phyloP scores from a whole-genome alignment of 176 grass and related monocot species.

The Triticum dicoccoides region DNA sequence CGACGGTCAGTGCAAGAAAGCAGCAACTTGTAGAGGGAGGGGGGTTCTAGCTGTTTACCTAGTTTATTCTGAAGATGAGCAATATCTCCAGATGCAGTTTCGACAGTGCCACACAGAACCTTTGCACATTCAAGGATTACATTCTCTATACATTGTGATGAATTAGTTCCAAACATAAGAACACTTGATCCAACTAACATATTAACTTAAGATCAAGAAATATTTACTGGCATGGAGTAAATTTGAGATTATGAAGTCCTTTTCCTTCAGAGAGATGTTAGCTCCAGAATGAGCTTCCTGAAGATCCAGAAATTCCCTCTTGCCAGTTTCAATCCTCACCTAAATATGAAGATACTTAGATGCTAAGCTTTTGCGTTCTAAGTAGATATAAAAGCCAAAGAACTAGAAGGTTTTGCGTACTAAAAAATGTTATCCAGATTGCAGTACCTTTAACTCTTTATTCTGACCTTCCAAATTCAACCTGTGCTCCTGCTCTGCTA shows the following conservation, averaged over 20 bases:
- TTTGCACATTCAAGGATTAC: constrained; percentile 63
- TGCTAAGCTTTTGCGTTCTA: constrained; percentile 22
- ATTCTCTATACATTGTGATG: constrained; percentile 42
- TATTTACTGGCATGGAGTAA: constrained; percentile 61
- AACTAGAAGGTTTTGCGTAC: not conserved
- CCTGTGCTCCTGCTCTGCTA: constrained; percentile 55
- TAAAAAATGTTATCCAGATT: not conserved
- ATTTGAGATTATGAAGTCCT: constrained; percentile 77
- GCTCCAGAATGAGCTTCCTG: constrained; percentile 52
- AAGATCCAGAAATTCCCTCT: constrained; percentile 48
- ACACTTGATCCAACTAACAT: not conserved
- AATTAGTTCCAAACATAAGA: constrained; percentile 16
- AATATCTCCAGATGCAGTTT: constrained; percentile 61
- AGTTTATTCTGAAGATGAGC: constrained; percentile 54
- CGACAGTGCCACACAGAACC: constrained; percentile 42
- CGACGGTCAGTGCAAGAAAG: constrained; percentile 29
- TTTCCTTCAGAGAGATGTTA: constrained; percentile 49
- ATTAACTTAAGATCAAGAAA: constrained; percentile 15
- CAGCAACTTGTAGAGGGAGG: constrained; percentile 6
- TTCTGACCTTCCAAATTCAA: constrained; percentile 60
- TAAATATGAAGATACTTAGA: constrained; percentile 24
- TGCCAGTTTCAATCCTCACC: constrained; percentile 55
- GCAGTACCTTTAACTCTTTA: constrained; percentile 64
- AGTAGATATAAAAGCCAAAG: constrained; percentile 5
- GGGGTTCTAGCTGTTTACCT: constrained; percentile 31